Conservation (phyloP, 495 filamentous ascomycete species). For the Aspergillus haitiensis region DNA sequence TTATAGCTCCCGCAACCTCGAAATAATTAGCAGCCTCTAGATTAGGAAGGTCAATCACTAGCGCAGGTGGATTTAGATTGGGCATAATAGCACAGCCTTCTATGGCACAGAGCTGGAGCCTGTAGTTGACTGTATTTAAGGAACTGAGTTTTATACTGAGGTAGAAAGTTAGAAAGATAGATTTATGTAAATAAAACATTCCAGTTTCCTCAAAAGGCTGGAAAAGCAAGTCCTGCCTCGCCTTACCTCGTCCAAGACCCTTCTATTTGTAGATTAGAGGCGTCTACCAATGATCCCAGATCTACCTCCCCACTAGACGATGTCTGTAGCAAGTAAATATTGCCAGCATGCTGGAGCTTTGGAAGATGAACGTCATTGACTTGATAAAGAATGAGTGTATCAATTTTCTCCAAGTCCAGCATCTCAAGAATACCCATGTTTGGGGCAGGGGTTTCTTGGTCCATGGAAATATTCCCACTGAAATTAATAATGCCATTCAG, state of each 20-base stretch:
- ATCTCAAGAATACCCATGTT: neutral
- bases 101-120: neutral
- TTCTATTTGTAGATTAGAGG: neutral
- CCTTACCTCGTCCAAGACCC: conserved; percentile 6
- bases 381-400: neutral
- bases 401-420: neutral
- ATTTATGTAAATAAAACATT: too few species aligned
- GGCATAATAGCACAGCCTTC: neutral
- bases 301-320: conserved; percentile 6
- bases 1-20: neutral
- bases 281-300: conserved; percentile 7
- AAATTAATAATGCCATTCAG: conserved; percentile 3
- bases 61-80: neutral
- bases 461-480: conserved; percentile 6
- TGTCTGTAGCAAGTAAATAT: neutral
- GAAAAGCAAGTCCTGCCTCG: neutral
- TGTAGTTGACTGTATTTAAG: neutral
- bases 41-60: conserved; percentile 1
- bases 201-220: neutral
- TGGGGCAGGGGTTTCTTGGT: neutral
- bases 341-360: conserved; percentile 1
- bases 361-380: neutral
- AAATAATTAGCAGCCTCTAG: neutral
- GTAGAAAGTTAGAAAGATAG: neutral
- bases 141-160: neutral